Evolutionary conservation across 208 protist species (phyloP).

Genomic region (Crithidia thermophila): DNA sequence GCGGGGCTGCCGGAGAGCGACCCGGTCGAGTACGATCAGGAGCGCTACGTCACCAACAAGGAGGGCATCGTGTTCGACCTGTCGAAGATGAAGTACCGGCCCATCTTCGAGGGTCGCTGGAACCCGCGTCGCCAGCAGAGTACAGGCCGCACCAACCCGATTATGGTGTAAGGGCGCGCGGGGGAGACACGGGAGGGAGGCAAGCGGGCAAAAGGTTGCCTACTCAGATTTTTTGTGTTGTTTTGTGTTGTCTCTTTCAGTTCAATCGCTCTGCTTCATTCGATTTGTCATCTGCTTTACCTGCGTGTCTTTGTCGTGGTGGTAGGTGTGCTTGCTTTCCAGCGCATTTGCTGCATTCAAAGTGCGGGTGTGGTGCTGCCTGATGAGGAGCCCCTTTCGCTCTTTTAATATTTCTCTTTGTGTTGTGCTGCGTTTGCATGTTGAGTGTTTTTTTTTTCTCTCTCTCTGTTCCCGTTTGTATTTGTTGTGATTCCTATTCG

Average conservation of each 20-base stretch:
- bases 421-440: too few species aligned
- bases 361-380: too few species aligned
- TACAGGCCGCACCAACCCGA: conserved; percentile 85
- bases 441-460: conserved; percentile 18
- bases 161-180: conserved; percentile 71
- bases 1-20: conserved; percentile 71
- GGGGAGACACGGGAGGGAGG: too few species aligned
- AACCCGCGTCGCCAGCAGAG: conserved; percentile 81
- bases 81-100: conserved; percentile 88
- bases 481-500: not conserved
- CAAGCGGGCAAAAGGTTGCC: too few species aligned
- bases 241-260: conserved; percentile 8
- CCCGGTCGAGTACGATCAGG: conserved; percentile 90
- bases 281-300: too few species aligned
- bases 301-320: too few species aligned
- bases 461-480: not conserved
- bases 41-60: conserved; percentile 89
- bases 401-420: too few species aligned
- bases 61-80: conserved; percentile 87
- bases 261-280: too few species aligned
- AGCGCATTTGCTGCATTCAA: too few species aligned
- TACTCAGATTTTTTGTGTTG: conserved; percentile 9
- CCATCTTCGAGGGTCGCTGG: conserved; percentile 86
- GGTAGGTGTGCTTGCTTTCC: too few species aligned
- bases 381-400: too few species aligned